A percentile compares a stretch with the other conserved stretches of the same genome.
These are phyloP conservation scores for Pseudocercospora ulei DNA, from an alignment of 2,329 filamentous ascomycete genomes.

Conservation along the genomic window DNA sequence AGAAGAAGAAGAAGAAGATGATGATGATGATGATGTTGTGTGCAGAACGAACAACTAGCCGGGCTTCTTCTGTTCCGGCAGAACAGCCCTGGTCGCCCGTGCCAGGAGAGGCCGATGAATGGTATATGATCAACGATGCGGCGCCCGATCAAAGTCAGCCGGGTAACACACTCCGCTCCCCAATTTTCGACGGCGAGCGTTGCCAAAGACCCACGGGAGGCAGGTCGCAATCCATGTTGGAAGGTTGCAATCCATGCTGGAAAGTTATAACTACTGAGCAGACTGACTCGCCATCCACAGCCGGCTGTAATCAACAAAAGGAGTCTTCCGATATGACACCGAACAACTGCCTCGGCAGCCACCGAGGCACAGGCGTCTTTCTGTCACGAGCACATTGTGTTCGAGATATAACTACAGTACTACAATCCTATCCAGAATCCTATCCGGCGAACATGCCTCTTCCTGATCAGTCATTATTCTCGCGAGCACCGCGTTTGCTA, in stretches of 20 bases:
- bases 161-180: constrained; percentile 1
- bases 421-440: too few relatives aligned
- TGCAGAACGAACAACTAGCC: constrained; percentile 3
- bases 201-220: background rate
- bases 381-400: constrained; percentile 5
- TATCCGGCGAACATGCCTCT: too few relatives aligned
- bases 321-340: constrained; percentile 4
- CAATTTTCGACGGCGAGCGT: too few relatives aligned
- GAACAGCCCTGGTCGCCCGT: constrained; percentile 2
- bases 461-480: too few relatives aligned
- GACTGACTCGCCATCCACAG: background rate
- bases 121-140: constrained; percentile 1
- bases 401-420: background rate
- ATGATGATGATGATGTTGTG: background rate
- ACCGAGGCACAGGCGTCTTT: background rate
- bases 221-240: background rate
- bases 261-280: background rate
- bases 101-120: constrained; percentile 4
- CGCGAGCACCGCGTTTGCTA: too few relatives aligned
- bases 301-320: background rate
- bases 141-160: background rate
- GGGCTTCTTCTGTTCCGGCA: background rate
- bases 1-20: background rate
- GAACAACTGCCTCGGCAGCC: background rate
- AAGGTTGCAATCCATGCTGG: background rate